These are phyloP conservation scores for Podosphaera aphanis DNA, from an alignment of 2,329 filamentous ascomycete species.

Conservation along the genomic window DNA sequence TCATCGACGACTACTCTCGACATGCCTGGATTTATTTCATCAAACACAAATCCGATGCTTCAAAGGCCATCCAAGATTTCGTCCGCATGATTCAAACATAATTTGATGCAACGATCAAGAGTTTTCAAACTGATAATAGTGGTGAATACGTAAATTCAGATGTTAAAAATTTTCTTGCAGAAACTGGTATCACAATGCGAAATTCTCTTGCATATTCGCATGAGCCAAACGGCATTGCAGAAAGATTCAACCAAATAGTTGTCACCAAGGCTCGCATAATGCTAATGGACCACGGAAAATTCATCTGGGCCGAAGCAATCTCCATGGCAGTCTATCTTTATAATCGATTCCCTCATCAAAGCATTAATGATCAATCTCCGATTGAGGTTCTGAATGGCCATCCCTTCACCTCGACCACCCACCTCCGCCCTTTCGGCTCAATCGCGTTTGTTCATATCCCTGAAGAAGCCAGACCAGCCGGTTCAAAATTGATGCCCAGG, in stretches of 20 bases:
- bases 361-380: background rate
- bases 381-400: background rate
- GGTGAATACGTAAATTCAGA: constrained; percentile 1
- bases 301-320: background rate
- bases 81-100: constrained; percentile 1
- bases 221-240: background rate
- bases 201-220: background rate
- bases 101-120: constrained; percentile 1
- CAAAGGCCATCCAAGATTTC: background rate
- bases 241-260: constrained; percentile 1
- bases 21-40: constrained; percentile 1
- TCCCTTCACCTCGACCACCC: background rate
- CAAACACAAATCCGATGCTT: background rate
- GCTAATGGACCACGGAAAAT: background rate
- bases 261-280: background rate
- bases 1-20: background rate
- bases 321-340: background rate
- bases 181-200: background rate
- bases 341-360: background rate
- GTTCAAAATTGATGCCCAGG: background rate
- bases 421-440: background rate
- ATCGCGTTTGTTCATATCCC: background rate
- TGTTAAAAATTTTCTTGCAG: constrained; percentile 1
- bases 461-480: background rate
- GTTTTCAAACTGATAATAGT: background rate